phyloP scores from a whole-genome alignment of 1,284 basidiomycete species.

The Xerocomus nothofagi region DNA sequence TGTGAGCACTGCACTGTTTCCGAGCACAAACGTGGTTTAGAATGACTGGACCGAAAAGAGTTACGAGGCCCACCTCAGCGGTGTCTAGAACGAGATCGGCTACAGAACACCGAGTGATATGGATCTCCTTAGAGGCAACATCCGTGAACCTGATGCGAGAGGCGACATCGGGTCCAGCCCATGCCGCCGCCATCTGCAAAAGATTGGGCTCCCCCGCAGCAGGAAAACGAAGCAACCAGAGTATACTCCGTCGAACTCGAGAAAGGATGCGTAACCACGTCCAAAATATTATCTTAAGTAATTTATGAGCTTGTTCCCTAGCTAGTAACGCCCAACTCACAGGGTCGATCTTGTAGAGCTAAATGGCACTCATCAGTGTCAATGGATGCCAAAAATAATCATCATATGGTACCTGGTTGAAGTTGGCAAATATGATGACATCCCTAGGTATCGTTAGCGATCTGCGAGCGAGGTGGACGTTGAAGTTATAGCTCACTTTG shows the following conservation, averaged over 20 bases:
- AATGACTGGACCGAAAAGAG: not conserved
- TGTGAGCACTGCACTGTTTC: slow-evolving; percentile 59
- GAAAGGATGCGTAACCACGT: slow-evolving; percentile 57
- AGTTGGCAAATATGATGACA: slow-evolving; percentile 60
- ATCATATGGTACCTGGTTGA: slow-evolving; percentile 52
- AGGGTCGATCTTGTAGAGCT: slow-evolving; percentile 59
- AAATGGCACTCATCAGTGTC: slow-evolving; percentile 18
- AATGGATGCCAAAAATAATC: slow-evolving; percentile 1
- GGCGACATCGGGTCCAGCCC: slow-evolving; percentile 56
- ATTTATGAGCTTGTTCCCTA: slow-evolving; percentile 5
- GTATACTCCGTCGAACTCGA: slow-evolving; percentile 52
- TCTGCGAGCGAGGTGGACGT: not conserved
- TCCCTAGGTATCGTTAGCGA: slow-evolving; percentile 32
- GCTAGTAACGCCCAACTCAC: slow-evolving; percentile 27
- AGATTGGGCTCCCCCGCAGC: slow-evolving; percentile 55
- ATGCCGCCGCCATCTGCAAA: slow-evolving; percentile 46
- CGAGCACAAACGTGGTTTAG: not conserved
- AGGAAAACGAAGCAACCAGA: slow-evolving; percentile 65
- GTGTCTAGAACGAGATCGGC: slow-evolving; percentile 66
- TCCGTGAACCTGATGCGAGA: slow-evolving; percentile 58
- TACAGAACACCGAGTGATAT: slow-evolving; percentile 54
- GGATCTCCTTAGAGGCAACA: slow-evolving; percentile 53
- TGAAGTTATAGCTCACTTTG: slow-evolving; percentile 37
- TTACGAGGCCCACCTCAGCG: slow-evolving; percentile 43
- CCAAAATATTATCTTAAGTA: slow-evolving; percentile 45